Percentiles rank a stretch among this genome's conserved stretches.
These are phyloP conservation scores for Hygrophila difformis DNA, from an alignment of 257 asterid species.

Conservation along the genomic window DNA sequence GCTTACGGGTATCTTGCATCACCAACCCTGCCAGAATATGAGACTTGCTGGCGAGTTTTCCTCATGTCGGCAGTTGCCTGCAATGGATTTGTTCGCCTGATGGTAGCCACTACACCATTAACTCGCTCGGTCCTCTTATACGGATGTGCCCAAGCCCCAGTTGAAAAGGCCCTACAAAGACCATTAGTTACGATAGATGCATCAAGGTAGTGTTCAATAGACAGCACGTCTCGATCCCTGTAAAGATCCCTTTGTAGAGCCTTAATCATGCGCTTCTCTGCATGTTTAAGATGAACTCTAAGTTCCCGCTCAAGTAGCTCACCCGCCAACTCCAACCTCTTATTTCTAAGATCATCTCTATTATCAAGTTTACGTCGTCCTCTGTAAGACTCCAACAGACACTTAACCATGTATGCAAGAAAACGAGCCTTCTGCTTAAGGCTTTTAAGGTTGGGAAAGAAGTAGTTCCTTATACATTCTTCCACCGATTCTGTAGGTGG, in stretches of 20 bases:
- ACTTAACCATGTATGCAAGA: slow-evolving; percentile 83
- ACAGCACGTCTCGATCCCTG: slow-evolving; percentile 46
- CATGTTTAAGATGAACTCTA: slow-evolving; percentile 70
- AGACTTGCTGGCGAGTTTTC: slow-evolving; percentile 84
- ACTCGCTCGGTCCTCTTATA: slow-evolving; percentile 77
- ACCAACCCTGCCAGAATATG: slow-evolving; percentile 90
- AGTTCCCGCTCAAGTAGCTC: slow-evolving; percentile 84
- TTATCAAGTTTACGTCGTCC: slow-evolving; percentile 75
- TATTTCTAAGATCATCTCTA: slow-evolving; percentile 82
- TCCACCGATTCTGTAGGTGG: slow-evolving; percentile 78
- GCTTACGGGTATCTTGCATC: slow-evolving; percentile 98
- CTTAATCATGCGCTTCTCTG: slow-evolving; percentile 66
- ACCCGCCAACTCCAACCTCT: slow-evolving; percentile 86
- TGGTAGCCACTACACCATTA: slow-evolving; percentile 87
- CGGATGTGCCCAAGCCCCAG: slow-evolving; percentile 91
- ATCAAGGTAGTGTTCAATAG: slow-evolving; percentile 59
- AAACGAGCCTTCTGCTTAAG: slow-evolving; percentile 63
- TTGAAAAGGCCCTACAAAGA: slow-evolving; percentile 93
- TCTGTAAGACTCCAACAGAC: slow-evolving; percentile 63
- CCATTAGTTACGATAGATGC: slow-evolving; percentile 84
- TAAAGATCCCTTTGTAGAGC: slow-evolving; percentile 78
- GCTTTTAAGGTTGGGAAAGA: slow-evolving; percentile 58
- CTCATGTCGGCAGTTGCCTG: slow-evolving; percentile 85
- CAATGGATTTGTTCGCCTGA: slow-evolving; percentile 84
- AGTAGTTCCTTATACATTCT: slow-evolving; percentile 44